phyloP scores from a whole-genome alignment of 345 rosid species.

The Hevea brasiliensis region DNA sequence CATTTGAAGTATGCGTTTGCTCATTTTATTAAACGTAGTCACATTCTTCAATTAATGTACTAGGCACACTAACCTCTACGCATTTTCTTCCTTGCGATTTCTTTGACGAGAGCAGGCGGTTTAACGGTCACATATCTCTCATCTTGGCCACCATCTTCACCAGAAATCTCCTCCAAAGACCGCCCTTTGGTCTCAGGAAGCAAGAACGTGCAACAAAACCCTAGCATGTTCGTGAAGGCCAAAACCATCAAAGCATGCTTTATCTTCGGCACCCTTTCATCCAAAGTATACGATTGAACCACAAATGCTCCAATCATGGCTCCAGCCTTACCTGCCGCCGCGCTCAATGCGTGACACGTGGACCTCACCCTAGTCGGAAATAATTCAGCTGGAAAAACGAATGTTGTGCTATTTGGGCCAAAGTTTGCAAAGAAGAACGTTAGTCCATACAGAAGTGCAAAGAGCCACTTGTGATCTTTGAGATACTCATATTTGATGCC shows the following conservation, averaged over 20 bases:
- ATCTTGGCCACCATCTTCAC: slow-evolving; percentile 43
- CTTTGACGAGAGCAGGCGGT: not conserved
- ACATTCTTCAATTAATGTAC: too few relatives aligned
- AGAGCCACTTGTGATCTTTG: slow-evolving; percentile 24
- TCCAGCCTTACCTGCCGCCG: slow-evolving; percentile 60
- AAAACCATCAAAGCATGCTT: slow-evolving; percentile 33
- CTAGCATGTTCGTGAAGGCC: slow-evolving; percentile 51
- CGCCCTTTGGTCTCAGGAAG: slow-evolving; percentile 50
- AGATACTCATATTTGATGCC: slow-evolving; percentile 41
- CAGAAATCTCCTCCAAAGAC: slow-evolving; percentile 60
- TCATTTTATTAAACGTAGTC: too few relatives aligned
- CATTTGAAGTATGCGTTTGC: too few relatives aligned
- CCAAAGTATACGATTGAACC: slow-evolving; percentile 40
- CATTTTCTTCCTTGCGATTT: too few relatives aligned
- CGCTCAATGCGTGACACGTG: slow-evolving; percentile 58
- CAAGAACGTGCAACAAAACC: slow-evolving; percentile 55
- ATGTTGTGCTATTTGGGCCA: slow-evolving; percentile 59
- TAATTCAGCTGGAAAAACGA: slow-evolving; percentile 60
- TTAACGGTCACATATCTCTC: slow-evolving; percentile 18
- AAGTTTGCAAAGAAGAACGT: slow-evolving; percentile 65
- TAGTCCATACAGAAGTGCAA: slow-evolving; percentile 39
- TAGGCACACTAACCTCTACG: too few relatives aligned
- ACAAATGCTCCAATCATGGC: slow-evolving; percentile 54
- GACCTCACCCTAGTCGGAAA: slow-evolving; percentile 56
- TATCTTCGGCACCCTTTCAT: slow-evolving; percentile 12